Evolutionary conservation across 495 filamentous ascomycete species (phyloP).

Genomic region (Tricharina praecox): DNA sequence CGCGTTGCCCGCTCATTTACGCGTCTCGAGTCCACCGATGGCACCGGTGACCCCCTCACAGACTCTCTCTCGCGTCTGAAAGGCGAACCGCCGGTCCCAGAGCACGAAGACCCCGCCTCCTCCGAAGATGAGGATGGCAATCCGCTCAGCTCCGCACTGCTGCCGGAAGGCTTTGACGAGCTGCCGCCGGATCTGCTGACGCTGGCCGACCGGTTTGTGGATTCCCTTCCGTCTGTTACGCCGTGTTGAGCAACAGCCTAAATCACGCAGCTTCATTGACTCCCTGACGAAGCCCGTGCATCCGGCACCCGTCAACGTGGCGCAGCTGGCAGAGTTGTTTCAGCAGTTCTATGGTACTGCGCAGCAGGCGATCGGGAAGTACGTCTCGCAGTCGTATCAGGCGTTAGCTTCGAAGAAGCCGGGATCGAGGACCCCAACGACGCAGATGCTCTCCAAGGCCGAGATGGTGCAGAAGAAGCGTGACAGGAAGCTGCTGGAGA

Average conservation of each 20-base stretch:
- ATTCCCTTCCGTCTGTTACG: background rate
- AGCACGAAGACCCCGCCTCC: conserved; percentile 31
- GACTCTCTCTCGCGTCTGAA: conserved; percentile 21
- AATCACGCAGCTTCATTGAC: conserved; percentile 60
- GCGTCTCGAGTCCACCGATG: conserved; percentile 22
- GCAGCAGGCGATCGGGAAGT: conserved; percentile 66
- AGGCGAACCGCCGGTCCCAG: conserved; percentile 15
- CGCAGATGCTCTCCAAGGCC: conserved; percentile 76
- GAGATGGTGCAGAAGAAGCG: conserved; percentile 67
- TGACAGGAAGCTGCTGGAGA: conserved; percentile 57
- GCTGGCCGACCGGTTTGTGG: conserved; percentile 69
- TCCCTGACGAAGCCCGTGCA: conserved; percentile 78
- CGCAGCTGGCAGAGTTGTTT: conserved; percentile 69
- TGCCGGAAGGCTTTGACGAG: conserved; percentile 50
- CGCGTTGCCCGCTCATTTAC: conserved; percentile 28
- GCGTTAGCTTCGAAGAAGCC: conserved; percentile 25
- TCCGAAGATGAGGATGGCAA: conserved; percentile 32
- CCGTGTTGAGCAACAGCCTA: too few relatives aligned
- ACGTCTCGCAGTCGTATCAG: conserved; percentile 43
- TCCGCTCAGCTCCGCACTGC: conserved; percentile 10
- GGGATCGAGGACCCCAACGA: conserved; percentile 32
- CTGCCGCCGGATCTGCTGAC: conserved; percentile 84
- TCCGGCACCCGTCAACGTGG: conserved; percentile 63
- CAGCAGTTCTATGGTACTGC: conserved; percentile 87
- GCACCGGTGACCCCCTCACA: conserved; percentile 11